These are phyloP conservation scores for Golubevia pallescens DNA, from an alignment of 1,284 basidiomycete genomes.

Conservation along the genomic window DNA sequence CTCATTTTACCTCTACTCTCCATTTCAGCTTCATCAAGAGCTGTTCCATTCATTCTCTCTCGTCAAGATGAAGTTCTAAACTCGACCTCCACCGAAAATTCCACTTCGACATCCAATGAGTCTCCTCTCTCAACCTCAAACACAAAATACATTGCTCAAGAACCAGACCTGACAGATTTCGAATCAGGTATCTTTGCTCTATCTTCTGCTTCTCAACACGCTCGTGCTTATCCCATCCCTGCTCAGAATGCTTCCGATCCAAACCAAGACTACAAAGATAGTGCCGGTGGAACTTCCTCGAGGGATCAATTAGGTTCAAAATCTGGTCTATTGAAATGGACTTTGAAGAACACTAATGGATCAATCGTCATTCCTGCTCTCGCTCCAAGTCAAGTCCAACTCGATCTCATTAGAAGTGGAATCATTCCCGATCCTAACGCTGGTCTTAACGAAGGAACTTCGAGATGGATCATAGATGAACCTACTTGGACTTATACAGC, in stretches of 20 bases:
- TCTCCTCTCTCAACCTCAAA: not conserved
- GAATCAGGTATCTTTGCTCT: not conserved
- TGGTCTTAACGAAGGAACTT: conserved; percentile 71
- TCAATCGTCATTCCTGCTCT: conserved; percentile 70
- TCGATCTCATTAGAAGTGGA: conserved; percentile 69
- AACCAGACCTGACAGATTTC: not conserved
- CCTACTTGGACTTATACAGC: conserved; percentile 72
- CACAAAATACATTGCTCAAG: not conserved
- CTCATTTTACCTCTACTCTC: too few species aligned
- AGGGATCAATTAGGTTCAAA: not conserved
- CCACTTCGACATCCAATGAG: not conserved
- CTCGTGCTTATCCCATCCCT: not conserved
- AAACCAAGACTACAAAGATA: not conserved
- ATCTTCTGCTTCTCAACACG: not conserved
- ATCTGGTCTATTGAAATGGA: conserved; percentile 68
- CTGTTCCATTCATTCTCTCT: too few species aligned
- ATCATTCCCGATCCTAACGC: conserved; percentile 71
- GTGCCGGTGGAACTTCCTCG: not conserved
- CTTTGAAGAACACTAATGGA: conserved; percentile 69
- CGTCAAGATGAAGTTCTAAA: not conserved
- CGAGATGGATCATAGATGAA: conserved; percentile 71
- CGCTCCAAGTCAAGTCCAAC: conserved; percentile 70
- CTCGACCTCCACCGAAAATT: not conserved
- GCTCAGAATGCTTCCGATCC: not conserved
- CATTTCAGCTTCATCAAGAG: too few species aligned